Evolutionary conservation across 768 basidiomycete species (phyloP).

Genomic region (Lepiota brunneoincarnata): DNA sequence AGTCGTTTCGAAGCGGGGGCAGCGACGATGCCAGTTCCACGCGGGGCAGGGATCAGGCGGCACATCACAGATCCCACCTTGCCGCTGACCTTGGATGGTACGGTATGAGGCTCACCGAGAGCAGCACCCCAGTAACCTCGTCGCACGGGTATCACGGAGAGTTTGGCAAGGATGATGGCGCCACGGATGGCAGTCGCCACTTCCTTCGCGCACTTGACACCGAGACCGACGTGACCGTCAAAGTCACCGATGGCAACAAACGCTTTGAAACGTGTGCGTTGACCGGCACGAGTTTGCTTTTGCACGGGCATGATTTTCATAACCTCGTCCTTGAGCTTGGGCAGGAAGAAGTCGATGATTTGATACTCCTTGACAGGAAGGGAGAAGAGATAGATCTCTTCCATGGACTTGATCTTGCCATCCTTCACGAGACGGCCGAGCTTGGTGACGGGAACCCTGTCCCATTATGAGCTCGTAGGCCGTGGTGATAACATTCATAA

Average conservation of each 20-base stretch:
- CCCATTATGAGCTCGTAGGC: constrained; percentile 2
- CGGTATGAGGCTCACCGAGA: constrained; percentile 98
- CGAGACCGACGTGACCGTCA: constrained; percentile 98
- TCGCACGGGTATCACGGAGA: constrained; percentile 96
- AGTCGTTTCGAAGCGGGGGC: constrained; percentile 97
- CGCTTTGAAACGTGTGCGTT: constrained; percentile 99
- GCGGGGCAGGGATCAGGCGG: constrained; percentile 95
- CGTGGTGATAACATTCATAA: background rate
- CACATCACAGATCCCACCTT: constrained; percentile 99
- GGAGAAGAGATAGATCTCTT: constrained; percentile 99
- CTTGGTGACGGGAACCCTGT: constrained; percentile 96
- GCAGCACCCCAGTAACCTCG: constrained; percentile 99
- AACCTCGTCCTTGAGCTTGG: constrained; percentile 98
- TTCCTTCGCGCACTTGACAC: constrained; percentile 99
- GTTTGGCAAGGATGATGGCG: constrained; percentile 98
- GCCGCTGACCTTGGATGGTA: constrained; percentile 97
- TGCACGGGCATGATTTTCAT: constrained; percentile 99
- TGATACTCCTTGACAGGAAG: constrained; percentile 99
- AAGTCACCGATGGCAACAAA: constrained; percentile 99
- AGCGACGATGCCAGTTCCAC: constrained; percentile 99
- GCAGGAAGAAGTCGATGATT: constrained; percentile 99
- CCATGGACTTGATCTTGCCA: constrained; percentile 99
- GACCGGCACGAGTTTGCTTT: constrained; percentile 99
- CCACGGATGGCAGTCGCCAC: constrained; percentile 99
- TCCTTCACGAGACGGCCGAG: constrained; percentile 99